Percentiles rank a stretch among this genome's conserved stretches.
These are phyloP conservation scores for Tilletia horrida DNA, from an alignment of 1,284 basidiomycete genomes.

Conservation along the genomic window DNA sequence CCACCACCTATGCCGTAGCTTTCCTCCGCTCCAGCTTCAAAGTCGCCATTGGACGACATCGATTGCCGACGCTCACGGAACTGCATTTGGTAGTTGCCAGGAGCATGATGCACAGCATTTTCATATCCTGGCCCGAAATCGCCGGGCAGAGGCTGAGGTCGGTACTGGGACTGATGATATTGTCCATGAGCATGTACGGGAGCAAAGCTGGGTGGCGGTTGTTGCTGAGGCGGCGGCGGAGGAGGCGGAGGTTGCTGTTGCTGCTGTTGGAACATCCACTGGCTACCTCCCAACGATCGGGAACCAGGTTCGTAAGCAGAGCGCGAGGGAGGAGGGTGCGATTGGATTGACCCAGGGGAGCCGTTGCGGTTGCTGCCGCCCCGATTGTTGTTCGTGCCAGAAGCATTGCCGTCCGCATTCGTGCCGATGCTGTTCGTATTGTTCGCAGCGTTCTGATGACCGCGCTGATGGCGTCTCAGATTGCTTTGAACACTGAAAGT, in stretches of 20 bases:
- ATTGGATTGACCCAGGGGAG: slow-evolving; percentile 24
- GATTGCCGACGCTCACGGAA: slow-evolving; percentile 24
- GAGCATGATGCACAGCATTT: background rate
- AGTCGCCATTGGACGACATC: slow-evolving; percentile 14
- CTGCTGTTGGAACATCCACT: slow-evolving; percentile 14
- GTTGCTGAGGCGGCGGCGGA: background rate
- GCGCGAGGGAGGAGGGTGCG: slow-evolving; percentile 33
- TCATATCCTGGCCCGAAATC: background rate
- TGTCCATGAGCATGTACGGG: background rate
- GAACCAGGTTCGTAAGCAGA: slow-evolving; percentile 38
- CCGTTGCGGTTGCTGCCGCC: slow-evolving; percentile 4
- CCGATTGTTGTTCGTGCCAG: slow-evolving; percentile 9
- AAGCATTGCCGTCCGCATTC: background rate
- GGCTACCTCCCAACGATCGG: slow-evolving; percentile 19
- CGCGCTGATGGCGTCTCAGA: slow-evolving; percentile 49
- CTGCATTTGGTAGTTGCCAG: background rate
- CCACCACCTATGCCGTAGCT: background rate
- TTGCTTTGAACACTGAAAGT: slow-evolving; percentile 53
- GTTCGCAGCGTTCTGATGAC: slow-evolving; percentile 24
- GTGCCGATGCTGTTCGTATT: slow-evolving; percentile 5
- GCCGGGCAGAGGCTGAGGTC: background rate
- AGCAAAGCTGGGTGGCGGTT: background rate
- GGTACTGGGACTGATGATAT: too few species aligned
- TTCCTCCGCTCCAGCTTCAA: slow-evolving; percentile 4
- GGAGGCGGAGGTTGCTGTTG: background rate